A percentile compares a stretch with the other conserved stretches of the same genome.
These are phyloP conservation scores for Chytriomyces hyalinus DNA, from an alignment of 192 early-diverging fungal species.

Conservation along the genomic window DNA sequence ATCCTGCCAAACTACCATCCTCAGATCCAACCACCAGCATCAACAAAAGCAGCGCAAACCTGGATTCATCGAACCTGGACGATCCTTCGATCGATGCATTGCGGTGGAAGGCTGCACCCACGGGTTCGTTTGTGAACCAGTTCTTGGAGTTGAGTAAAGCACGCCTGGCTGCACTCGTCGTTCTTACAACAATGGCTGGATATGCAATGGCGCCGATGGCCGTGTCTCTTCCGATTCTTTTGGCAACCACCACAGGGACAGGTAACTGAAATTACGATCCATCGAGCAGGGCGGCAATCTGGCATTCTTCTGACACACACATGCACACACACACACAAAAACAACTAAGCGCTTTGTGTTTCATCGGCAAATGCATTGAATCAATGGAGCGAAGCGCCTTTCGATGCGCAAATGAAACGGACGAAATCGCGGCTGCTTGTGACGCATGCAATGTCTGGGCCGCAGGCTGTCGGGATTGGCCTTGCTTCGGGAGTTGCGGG, in stretches of 20 bases:
- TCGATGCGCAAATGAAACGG: conserved; percentile 96
- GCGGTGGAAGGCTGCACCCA: conserved; percentile 17
- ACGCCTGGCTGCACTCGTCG: conserved; percentile 86
- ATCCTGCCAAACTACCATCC: too few species aligned
- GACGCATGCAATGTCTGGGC: conserved; percentile 68
- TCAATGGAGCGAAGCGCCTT: conserved; percentile 94
- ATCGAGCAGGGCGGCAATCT: too few species aligned
- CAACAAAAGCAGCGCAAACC: too few species aligned
- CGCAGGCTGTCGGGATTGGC: conserved; percentile 81
- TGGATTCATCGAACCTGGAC: too few species aligned
- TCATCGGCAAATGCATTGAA: conserved; percentile 92
- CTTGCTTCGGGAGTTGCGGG: conserved; percentile 71
- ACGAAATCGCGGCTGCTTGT: conserved; percentile 89
- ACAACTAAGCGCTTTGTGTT: conserved; percentile 67
- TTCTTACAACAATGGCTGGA: conserved; percentile 92
- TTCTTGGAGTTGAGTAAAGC: conserved; percentile 72
- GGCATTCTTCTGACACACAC: too few species aligned
- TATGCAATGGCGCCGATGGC: conserved; percentile 89
- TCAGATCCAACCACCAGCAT: too few species aligned
- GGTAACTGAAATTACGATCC: conserved; percentile 6
- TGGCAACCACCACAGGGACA: conserved; percentile 86
- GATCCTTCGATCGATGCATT: neutral
- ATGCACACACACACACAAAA: too few species aligned
- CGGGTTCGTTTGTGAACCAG: neutral
- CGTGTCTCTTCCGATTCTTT: conserved; percentile 58